Evolutionary conservation across 208 protist genomes (phyloP).

Genomic region (Phytomonas sp.): DNA sequence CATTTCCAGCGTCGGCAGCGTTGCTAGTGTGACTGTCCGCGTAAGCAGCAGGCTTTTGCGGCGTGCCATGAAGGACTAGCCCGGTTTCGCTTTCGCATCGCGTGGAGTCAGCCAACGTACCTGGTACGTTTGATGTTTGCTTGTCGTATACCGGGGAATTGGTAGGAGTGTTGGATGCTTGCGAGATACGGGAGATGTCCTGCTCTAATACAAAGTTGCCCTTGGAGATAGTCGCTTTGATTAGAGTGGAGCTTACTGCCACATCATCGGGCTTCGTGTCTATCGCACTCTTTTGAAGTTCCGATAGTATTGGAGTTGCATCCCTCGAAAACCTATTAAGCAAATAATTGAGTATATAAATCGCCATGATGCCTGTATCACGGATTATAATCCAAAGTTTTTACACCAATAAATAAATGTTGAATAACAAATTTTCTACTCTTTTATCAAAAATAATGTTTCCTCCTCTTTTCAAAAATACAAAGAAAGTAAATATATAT

Average conservation of each 20-base stretch:
- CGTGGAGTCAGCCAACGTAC: background rate
- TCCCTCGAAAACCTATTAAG: constrained; percentile 1
- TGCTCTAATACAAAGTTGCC: background rate
- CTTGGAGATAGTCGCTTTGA: background rate
- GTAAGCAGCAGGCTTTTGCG: background rate
- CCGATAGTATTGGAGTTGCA: background rate
- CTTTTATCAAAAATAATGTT: background rate
- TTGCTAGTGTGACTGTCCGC: background rate
- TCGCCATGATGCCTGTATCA: background rate
- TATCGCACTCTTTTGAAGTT: background rate
- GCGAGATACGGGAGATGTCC: background rate
- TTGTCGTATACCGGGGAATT: background rate
- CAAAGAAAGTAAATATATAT: background rate
- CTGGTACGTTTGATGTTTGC: background rate
- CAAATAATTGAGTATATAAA: background rate
- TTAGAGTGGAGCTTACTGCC: background rate
- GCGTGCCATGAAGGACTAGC: background rate
- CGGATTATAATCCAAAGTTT: background rate
- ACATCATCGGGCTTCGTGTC: background rate
- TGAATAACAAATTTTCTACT: background rate
- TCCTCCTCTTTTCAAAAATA: background rate
- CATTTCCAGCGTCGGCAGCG: background rate
- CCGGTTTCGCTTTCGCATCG: background rate
- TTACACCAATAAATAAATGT: background rate
- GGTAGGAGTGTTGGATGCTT: background rate